Evolutionary conservation across 345 rosid genomes (phyloP).

Genomic region (Cardamine resedifolia): DNA sequence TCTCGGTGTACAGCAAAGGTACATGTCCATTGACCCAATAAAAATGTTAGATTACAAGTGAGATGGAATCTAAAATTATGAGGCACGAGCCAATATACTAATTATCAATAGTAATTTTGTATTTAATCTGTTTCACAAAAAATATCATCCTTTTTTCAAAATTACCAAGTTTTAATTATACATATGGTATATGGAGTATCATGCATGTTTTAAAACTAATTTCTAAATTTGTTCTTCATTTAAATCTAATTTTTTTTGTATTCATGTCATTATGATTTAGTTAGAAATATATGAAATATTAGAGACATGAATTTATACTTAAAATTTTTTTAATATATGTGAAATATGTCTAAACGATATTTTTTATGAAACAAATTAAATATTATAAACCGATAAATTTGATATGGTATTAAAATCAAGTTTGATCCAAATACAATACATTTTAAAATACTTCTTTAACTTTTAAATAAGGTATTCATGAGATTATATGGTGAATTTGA

Average conservation of each 20-base stretch:
- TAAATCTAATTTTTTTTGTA: too few relatives aligned
- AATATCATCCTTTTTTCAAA: too few relatives aligned
- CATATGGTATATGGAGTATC: too few relatives aligned
- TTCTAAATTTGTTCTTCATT: too few relatives aligned
- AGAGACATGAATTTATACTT: too few relatives aligned
- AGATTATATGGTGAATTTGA: background rate
- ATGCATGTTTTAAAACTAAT: too few relatives aligned
- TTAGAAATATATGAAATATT: too few relatives aligned
- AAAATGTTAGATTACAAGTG: background rate
- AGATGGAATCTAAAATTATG: background rate
- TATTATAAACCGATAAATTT: background rate
- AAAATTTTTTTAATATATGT: too few relatives aligned
- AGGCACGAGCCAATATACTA: background rate
- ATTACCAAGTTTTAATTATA: too few relatives aligned
- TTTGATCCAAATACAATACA: background rate
- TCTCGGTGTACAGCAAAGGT: slow-evolving; percentile 15
- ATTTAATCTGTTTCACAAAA: too few relatives aligned
- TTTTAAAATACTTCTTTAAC: background rate
- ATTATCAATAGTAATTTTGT: background rate
- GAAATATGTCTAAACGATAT: too few relatives aligned
- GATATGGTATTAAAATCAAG: background rate
- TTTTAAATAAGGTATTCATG: background rate
- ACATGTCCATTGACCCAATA: slow-evolving; percentile 6
- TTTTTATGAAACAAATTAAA: background rate
- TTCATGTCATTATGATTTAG: too few relatives aligned